A percentile compares a stretch with the other conserved stretches of the same genome.
phyloP scores from a whole-genome alignment of 2,329 filamentous ascomycete species.

The Chlorencoelia australis region DNA sequence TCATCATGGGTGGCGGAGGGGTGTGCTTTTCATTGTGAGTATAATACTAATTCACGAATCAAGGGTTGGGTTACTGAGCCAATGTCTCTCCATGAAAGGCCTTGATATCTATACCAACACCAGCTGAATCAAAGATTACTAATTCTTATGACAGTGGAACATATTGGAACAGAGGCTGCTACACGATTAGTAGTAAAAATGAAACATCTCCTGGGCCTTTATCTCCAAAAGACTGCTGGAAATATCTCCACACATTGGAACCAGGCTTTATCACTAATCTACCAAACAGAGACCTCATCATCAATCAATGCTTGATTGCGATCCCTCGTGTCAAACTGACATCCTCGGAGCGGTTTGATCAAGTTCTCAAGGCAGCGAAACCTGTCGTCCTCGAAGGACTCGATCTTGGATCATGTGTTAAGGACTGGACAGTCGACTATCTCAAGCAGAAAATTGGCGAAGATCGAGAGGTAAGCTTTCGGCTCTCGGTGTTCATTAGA shows the following conservation, averaged over 20 bases:
- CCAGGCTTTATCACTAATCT: not conserved
- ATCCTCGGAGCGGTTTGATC: slow-evolving; percentile 46
- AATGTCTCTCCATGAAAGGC: no score
- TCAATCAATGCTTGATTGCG: slow-evolving; percentile 5
- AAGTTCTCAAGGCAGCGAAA: slow-evolving; percentile 44
- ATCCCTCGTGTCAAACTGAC: slow-evolving; percentile 45
- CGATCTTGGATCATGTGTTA: slow-evolving; percentile 56
- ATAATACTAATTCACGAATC: no score
- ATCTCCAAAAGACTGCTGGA: slow-evolving; percentile 11
- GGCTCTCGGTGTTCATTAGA: not conserved
- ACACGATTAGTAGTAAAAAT: slow-evolving; percentile 9
- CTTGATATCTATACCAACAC: no score
- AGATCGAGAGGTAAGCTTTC: slow-evolving; percentile 44
- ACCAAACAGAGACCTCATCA: not conserved
- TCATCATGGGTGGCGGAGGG: slow-evolving; percentile 69
- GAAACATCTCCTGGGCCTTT: not conserved
- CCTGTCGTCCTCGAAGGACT: slow-evolving; percentile 58
- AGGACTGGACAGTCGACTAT: slow-evolving; percentile 59
- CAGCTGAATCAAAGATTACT: no score
- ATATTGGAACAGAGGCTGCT: slow-evolving; percentile 59
- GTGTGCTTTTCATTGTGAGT: slow-evolving; percentile 92
- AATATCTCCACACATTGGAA: slow-evolving; percentile 15
- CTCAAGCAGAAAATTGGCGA: slow-evolving; percentile 51
- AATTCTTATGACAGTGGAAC: no score
- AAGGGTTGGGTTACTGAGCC: no score